Base-by-base conservation (phyloP, 441 rosid genomes). In the Aquilaria agallochum region DNA sequence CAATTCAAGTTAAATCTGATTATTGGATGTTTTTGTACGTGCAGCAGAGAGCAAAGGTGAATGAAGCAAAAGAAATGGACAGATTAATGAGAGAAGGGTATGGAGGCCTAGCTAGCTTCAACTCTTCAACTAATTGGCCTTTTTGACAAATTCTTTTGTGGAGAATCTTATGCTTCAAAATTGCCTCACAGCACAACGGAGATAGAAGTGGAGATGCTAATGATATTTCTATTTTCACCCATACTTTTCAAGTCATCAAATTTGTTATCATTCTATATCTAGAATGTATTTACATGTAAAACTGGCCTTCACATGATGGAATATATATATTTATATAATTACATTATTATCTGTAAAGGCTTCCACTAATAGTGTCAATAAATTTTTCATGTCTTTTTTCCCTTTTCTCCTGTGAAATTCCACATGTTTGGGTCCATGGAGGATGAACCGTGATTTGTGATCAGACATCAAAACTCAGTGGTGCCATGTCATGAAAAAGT, bases 41-140 rank as follows among this genome's bases (percentile, higher is more conserved):
- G 44, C 31, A 73, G 72, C 74, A 88, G 94, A 87, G 73, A 77
- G 82, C 76, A 64, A 85, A 80, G 74, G 83, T 74, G 74, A 63
- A 81, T 55, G 84, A 81, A 69, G 81, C 81, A 40, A 78, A 78
- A 53, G 92, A 78, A 72, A 46, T 80, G 68, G 86, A 80, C 72
- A 78, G 77, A 67, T 56, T 80, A 75, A 73, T 65, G 76, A 81
- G 74, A 72, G 80, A 76, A 70, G 87, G 80, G 68, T 54, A 66
- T 62, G 68, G 74, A 75, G 84, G 68, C 58, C 62, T 55, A 13
- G 45, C 67, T 63, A 69, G 68, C 56, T 65, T 65, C 57, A 47
- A 57, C 68, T 65, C 60, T 50, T 51, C 65, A 20, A 53, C 53
- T 15, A 49, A 30, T 27, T 31, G 62, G 56, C n/a, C 56, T 65